Evolutionary conservation across 257 asterid species (phyloP), one percentile per base, ranked within the genome.

Genomic region (Gentiana dahurica): DNA sequence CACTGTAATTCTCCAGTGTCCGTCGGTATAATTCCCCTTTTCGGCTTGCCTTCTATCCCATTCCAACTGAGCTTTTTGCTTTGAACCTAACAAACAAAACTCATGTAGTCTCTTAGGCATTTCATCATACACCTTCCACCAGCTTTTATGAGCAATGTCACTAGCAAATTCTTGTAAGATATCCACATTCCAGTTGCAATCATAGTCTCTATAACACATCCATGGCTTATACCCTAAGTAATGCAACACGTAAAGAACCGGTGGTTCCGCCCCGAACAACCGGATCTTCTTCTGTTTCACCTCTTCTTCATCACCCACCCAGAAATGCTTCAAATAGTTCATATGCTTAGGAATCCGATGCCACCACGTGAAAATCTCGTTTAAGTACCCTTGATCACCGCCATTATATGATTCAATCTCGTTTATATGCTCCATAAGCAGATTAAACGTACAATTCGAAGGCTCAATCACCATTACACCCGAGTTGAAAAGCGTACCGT

Each of bases 391-490:
- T 60, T 89, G 97, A 11, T 89, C 97, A 11, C 97, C 97, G 0
- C 97, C 97, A 33, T 89, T 89, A 64, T 89, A 89, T 3, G 97
- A 89, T 32, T 86, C 86, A n/a, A 89, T 81, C 43, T 80, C 87
- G 24, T 89, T 73, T 65, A 89, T 86, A 46, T 89, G 87, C 34
- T 86, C 89, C 97, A 89, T 89, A 59, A 89, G 6, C 3, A 89
- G 87, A 68, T 70, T 69, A 69, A 89, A 89, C 3, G 97, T 89
- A 64, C 89, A 81, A 35, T 83, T 89, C 1, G 95, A 86, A 8
- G 97, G 97, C 80, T 89, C 97, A 10, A 89, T 76, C 51, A 86
- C 86, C 97, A 89, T 89, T 1, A 89, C 97, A 0, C 97, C 97
- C 0, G 97, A 89, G 69, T 86, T 89, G 67, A 89, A 89, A 12